Evolutionary conservation across 805 yeast species (phyloP).

Genomic region (Saccharomycopsis oosterbeekiorum): DNA sequence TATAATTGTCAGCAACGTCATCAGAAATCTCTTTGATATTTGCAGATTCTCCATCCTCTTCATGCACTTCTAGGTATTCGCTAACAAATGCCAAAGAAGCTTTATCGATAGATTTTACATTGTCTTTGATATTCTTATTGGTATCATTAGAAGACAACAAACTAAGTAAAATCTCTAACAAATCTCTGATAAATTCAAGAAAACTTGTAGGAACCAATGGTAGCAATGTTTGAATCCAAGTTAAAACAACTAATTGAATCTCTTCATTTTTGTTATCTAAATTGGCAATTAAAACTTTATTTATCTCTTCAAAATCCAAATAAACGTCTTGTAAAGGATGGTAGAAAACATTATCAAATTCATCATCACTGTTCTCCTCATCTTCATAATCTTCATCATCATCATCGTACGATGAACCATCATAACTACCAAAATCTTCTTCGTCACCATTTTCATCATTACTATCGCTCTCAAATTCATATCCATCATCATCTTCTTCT

Average conservation of each 20-base stretch:
- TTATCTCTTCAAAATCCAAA: constrained; percentile 69
- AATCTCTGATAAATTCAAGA: constrained; percentile 61
- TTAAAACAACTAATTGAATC: constrained; percentile 67
- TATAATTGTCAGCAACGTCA: background rate
- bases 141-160: constrained; percentile 43
- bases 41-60: background rate
- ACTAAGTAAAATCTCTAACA: constrained; percentile 58
- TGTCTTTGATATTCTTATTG: constrained; percentile 37
- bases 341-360: constrained; percentile 44
- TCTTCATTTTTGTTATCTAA: constrained; percentile 61
- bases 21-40: background rate
- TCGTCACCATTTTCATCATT: constrained; percentile 16
- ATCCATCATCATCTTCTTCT: background rate
- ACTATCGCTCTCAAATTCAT: constrained; percentile 16
- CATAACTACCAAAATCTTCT: constrained; percentile 16
- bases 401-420: constrained; percentile 20
- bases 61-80: constrained; percentile 19
- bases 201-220: constrained; percentile 69
- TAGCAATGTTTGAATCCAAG: constrained; percentile 72
- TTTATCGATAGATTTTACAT: constrained; percentile 47
- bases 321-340: constrained; percentile 74
- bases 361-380: constrained; percentile 21
- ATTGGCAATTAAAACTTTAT: constrained; percentile 73
- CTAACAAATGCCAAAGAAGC: constrained; percentile 41
- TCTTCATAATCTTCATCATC: constrained; percentile 18